Conservation (phyloP, 2,329 filamentous ascomycete species). For the Colletotrichum navitas region DNA sequence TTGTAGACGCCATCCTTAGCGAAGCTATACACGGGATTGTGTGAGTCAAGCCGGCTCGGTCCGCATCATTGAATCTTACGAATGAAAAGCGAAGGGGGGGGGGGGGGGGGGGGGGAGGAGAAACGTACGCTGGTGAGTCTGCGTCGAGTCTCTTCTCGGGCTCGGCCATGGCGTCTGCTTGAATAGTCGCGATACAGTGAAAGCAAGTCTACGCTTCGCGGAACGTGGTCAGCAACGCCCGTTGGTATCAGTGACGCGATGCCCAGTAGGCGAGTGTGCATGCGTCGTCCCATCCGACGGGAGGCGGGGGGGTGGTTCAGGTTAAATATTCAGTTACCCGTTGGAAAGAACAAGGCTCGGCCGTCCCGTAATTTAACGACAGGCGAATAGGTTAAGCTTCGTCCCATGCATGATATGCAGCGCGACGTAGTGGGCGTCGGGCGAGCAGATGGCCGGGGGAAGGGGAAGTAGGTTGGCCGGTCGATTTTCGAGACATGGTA, state of each 20-base stretch:
- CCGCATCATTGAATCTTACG: background rate
- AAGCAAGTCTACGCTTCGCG: background rate
- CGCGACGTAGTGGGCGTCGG: conserved; percentile 18
- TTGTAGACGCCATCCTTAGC: conserved; percentile 6
- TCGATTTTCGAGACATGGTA: too few species aligned
- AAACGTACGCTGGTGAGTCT: conserved; percentile 10
- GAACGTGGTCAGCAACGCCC: background rate
- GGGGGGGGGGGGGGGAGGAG: background rate
- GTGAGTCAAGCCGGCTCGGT: background rate
- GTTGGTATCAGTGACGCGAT: background rate
- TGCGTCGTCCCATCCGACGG: background rate
- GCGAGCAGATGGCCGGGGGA: background rate
- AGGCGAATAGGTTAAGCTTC: background rate
- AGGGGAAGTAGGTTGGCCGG: conserved; percentile 2
- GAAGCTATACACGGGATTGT: background rate
- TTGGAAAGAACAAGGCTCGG: too few species aligned
- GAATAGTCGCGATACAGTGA: background rate
- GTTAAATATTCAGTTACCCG: conserved; percentile 12
- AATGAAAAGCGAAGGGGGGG: background rate
- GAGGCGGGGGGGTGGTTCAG: conserved; percentile 5
- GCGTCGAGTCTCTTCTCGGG: conserved; percentile 18
- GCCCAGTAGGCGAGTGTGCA: background rate
- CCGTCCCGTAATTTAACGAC: conserved; percentile 1
- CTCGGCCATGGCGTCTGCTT: background rate
- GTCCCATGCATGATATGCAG: conserved; percentile 2